These are phyloP conservation scores for Colletotrichum cordylinicola DNA, from an alignment of 2,329 filamentous ascomycete species.

Conservation along the genomic window DNA sequence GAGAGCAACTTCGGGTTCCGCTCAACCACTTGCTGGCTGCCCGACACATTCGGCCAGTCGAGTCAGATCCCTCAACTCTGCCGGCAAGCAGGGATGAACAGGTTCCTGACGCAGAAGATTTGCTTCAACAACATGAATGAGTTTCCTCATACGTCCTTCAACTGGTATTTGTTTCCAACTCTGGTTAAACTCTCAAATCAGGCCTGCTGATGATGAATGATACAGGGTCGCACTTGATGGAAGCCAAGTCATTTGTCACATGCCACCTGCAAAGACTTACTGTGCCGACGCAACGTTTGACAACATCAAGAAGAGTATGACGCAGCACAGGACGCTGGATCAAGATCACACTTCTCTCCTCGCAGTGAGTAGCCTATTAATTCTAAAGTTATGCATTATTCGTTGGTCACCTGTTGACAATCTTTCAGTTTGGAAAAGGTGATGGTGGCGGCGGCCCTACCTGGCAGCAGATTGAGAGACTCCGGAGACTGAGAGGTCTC, in stretches of 20 bases:
- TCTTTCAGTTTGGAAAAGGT: constrained; percentile 63
- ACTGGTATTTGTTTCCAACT: constrained; percentile 48
- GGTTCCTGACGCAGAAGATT: constrained; percentile 74
- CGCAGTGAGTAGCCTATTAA: constrained; percentile 41
- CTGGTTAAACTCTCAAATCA: too few species aligned
- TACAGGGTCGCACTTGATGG: constrained; percentile 64
- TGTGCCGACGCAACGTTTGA: constrained; percentile 70
- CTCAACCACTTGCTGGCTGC: constrained; percentile 71
- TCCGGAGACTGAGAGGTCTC: constrained; percentile 69
- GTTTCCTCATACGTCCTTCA: constrained; percentile 75
- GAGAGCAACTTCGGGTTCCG: constrained; percentile 70
- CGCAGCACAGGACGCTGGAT: constrained; percentile 72
- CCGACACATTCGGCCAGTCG: constrained; percentile 74
- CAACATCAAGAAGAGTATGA: constrained; percentile 67
- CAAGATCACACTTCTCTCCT: constrained; percentile 68
- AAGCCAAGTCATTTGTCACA: constrained; percentile 73
- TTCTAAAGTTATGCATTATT: not conserved
- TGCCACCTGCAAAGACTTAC: constrained; percentile 72
- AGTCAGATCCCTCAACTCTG: constrained; percentile 71
- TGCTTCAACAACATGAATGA: constrained; percentile 80
- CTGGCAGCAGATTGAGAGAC: constrained; percentile 69
- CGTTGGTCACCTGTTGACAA: not conserved
- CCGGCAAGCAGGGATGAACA: constrained; percentile 69
- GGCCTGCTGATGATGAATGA: not conserved
- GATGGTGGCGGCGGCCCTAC: constrained; percentile 73